These are phyloP conservation scores for Urostyla sp. DNA, from an alignment of 73 alveolate species.

Conservation along the genomic window DNA sequence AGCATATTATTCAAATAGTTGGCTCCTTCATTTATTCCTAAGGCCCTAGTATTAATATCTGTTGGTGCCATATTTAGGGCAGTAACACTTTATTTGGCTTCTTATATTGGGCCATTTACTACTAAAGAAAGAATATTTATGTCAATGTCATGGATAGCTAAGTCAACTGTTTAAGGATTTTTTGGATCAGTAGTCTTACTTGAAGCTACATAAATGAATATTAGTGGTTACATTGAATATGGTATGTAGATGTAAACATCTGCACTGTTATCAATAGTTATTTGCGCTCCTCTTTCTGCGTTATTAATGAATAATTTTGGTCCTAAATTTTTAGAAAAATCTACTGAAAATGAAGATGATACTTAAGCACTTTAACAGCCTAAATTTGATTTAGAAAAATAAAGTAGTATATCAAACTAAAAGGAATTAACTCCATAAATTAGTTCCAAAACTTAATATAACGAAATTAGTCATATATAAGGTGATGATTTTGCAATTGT, in stretches of 20 bases:
- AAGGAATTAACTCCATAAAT: too few species aligned
- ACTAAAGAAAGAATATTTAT: constrained; percentile 59
- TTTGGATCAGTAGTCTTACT: constrained; percentile 59
- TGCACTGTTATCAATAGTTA: constrained; percentile 31
- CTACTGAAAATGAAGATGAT: too few species aligned
- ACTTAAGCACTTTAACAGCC: too few species aligned
- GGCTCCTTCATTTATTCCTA: not conserved
- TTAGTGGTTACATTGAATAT: not conserved
- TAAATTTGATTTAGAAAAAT: too few species aligned
- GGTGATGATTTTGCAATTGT: too few species aligned
- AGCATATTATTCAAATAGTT: constrained; percentile 19
- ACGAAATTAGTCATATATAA: too few species aligned
- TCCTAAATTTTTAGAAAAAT: too few species aligned
- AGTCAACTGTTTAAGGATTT: constrained; percentile 71
- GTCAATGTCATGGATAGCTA: constrained; percentile 71
- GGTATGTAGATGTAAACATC: constrained; percentile 35
- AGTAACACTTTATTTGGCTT: constrained; percentile 8
- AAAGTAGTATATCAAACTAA: too few species aligned
- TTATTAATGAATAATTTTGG: too few species aligned
- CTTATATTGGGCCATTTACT: constrained; percentile 2
- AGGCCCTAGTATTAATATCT: constrained; percentile 9
- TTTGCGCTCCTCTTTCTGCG: constrained; percentile 58
- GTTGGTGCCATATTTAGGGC: constrained; percentile 46
- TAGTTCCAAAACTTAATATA: too few species aligned
- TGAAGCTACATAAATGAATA: constrained; percentile 8